These are phyloP conservation scores for Ophiocordyceps camponoti-leonardi DNA, from an alignment of 2,329 filamentous ascomycete genomes.

Conservation along the genomic window DNA sequence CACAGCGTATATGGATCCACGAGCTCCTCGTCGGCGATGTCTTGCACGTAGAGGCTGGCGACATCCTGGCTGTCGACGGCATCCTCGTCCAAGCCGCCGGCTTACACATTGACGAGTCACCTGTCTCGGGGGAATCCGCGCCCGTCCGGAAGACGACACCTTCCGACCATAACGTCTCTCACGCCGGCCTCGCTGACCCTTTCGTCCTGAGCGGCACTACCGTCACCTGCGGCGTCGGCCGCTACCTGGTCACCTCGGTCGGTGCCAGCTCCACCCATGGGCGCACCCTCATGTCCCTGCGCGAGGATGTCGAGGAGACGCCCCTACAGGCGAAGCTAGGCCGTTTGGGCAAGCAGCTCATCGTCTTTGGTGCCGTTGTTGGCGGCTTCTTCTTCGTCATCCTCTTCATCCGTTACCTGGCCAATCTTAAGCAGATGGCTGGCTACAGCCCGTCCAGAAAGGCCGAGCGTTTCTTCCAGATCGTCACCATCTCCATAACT, in stretches of 20 bases:
- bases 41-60: slow-evolving; percentile 55
- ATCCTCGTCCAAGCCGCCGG: slow-evolving; percentile 40
- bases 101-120: slow-evolving; percentile 54
- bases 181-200: slow-evolving; percentile 42
- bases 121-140: slow-evolving; percentile 61
- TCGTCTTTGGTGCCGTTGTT: slow-evolving; percentile 21
- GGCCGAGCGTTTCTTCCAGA: slow-evolving; percentile 38
- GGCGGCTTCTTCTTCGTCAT: slow-evolving; percentile 24
- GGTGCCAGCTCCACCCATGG: slow-evolving; percentile 61
- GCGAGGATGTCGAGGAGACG: slow-evolving; percentile 61
- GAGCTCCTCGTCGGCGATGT: slow-evolving; percentile 61
- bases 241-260: slow-evolving; percentile 58
- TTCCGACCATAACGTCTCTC: slow-evolving; percentile 40
- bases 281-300: slow-evolving; percentile 62
- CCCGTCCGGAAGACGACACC: slow-evolving; percentile 45
- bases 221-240: slow-evolving; percentile 58
- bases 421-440: slow-evolving; percentile 17
- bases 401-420: slow-evolving; percentile 22
- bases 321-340: slow-evolving; percentile 66
- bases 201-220: slow-evolving; percentile 71
- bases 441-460: slow-evolving; percentile 25
- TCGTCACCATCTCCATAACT: slow-evolving; percentile 40
- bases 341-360: slow-evolving; percentile 59
- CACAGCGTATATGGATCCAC: slow-evolving; percentile 50
- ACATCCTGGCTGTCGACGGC: slow-evolving; percentile 54